phyloP scores from a whole-genome alignment of 495 filamentous ascomycete genomes.

The Oleoguttula mirabilis region DNA sequence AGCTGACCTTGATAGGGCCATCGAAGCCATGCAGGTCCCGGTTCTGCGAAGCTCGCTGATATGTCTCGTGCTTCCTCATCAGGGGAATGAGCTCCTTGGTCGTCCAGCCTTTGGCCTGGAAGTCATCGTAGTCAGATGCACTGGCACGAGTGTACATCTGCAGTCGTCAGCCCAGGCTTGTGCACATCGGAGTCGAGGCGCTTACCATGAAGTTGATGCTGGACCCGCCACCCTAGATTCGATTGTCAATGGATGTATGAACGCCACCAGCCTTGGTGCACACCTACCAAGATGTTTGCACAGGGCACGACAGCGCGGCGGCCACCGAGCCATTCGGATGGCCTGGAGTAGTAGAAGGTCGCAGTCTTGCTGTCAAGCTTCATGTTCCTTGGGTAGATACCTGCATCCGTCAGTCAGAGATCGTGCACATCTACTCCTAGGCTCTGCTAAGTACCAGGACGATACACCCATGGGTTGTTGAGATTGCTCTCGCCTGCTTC shows the following conservation, averaged over 20 bases:
- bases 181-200: not conserved
- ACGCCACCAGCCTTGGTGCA: too few relatives aligned
- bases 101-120: slow-evolving; percentile 64
- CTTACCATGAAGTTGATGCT: slow-evolving; percentile 66
- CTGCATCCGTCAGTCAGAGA: too few relatives aligned
- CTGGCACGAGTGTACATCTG: slow-evolving; percentile 80
- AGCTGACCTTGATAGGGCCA: slow-evolving; percentile 76
- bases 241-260: too few relatives aligned
- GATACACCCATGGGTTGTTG: slow-evolving; percentile 67
- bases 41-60: slow-evolving; percentile 65
- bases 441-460: too few relatives aligned
- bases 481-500: slow-evolving; percentile 70
- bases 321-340: slow-evolving; percentile 59
- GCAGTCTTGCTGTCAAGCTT: slow-evolving; percentile 79
- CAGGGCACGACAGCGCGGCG: slow-evolving; percentile 66
- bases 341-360: slow-evolving; percentile 67
- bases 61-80: slow-evolving; percentile 75
- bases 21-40: slow-evolving; percentile 63
- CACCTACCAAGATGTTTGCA: slow-evolving; percentile 63
- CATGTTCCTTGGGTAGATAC: slow-evolving; percentile 70
- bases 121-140: slow-evolving; percentile 75
- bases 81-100: slow-evolving; percentile 67
- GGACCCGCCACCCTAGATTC: too few relatives aligned
- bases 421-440: too few relatives aligned
- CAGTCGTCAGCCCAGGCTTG: not conserved